phyloP scores from a whole-genome alignment of 2,329 filamentous ascomycete genomes.

The Talaromyces albobiverticillius region DNA sequence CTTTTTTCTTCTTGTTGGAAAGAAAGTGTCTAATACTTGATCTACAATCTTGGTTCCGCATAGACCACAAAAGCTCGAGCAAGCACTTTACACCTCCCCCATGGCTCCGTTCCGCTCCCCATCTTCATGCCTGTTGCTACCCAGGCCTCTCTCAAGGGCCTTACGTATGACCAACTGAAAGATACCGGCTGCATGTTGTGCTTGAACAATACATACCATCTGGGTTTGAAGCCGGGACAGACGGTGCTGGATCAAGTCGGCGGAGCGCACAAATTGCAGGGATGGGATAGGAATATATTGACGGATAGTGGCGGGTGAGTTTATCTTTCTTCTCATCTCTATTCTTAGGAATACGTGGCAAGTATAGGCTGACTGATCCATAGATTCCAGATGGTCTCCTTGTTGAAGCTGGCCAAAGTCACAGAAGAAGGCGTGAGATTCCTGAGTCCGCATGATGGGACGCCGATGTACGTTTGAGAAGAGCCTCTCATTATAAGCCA shows the following conservation, averaged over 20 bases:
- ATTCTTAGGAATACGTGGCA: background rate
- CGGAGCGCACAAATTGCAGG: constrained; percentile 90
- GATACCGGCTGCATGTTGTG: constrained; percentile 86
- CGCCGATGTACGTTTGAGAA: constrained; percentile 71
- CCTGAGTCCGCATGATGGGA: constrained; percentile 91
- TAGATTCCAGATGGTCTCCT: constrained; percentile 98
- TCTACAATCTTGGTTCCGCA: background rate
- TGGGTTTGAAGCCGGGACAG: constrained; percentile 92
- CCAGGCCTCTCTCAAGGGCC: constrained; percentile 89
- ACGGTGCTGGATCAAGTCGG: constrained; percentile 81
- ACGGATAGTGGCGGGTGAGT: constrained; percentile 61
- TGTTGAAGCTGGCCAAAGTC: constrained; percentile 87
- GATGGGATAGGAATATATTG: constrained; percentile 92
- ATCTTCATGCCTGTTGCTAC: constrained; percentile 99
- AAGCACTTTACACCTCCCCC: constrained; percentile 80
- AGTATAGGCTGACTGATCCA: constrained; percentile 5
- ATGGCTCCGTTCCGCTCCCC: constrained; percentile 85
- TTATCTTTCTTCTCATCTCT: background rate
- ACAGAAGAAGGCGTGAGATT: constrained; percentile 96
- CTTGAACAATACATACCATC: constrained; percentile 96
- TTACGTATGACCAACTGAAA: constrained; percentile 89
- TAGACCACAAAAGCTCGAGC: constrained; percentile 94
- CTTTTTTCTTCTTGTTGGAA: background rate
- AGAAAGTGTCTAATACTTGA: background rate
- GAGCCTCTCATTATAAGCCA: no score